Evolutionary conservation across 768 basidiomycete species (phyloP), one percentile per base, ranked within the genome.

Genomic region (Russula griseocarnosa): DNA sequence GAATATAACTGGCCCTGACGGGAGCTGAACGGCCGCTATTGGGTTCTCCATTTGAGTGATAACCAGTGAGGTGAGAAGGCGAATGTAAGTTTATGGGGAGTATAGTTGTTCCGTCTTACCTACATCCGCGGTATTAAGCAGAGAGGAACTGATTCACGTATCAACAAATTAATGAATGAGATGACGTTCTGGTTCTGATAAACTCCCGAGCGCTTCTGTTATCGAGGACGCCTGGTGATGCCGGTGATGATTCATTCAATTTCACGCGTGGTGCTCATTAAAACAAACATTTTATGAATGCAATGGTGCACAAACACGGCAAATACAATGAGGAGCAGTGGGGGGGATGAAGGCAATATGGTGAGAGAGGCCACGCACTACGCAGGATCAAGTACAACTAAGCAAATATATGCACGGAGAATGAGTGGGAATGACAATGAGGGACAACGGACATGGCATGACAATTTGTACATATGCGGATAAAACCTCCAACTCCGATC

Each of bases 401-500:
- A 47, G 24, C 18, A 52, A 52, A 26, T 60, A 61, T 65, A 61
- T 65, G 54, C 53, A 60, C 52, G 53, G 55, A 40, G 26, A 60
- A 55, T 32, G 54, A 56, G 44, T 20, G 63, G 55, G 32, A 50
- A 49, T 28, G 32, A 26, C 32, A 30, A 56, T 32, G 40, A 34
- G 20, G 11, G 30, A 7, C 3, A 26, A 14, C 13, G 11, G 38
- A 0, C 6, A 18, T 4, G 38, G 50, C 22, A 42, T 34, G 26
- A 49, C 16, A 14, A 60, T 36, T 55, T 54, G 30, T 56, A 65
- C 59, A 55, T 56, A 38, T 60, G 26, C 16, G 58, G 20, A n/a
- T 28, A 50, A 6, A 18, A 40, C 16, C 38, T 50, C n/a, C 34
- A 36, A 49, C 20, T 24, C 46, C 13, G 7, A n/a, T 22, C 16